These are phyloP conservation scores for Suillus ampliporus DNA, from an alignment of 768 basidiomycete genomes.

Conservation along the genomic window DNA sequence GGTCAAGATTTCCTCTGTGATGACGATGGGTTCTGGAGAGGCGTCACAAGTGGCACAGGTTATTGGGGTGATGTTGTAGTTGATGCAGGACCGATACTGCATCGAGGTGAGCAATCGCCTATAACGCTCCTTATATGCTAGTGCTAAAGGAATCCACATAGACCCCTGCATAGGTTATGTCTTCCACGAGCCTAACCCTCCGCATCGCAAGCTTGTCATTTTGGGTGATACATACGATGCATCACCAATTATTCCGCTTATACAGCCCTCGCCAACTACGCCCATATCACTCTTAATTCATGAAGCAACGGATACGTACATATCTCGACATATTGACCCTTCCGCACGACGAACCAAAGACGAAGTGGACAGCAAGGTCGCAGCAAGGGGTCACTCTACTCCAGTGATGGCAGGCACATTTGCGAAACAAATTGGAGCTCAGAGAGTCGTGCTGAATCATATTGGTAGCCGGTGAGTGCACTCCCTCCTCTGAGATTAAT, in stretches of 20 bases:
- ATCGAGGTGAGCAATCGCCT: constrained; percentile 60
- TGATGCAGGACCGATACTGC: constrained; percentile 76
- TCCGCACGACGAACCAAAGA: constrained; percentile 48
- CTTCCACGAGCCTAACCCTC: constrained; percentile 58
- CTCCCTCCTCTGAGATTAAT: not conserved
- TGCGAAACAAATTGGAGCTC: constrained; percentile 63
- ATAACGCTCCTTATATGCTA: constrained; percentile 3
- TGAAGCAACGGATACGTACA: constrained; percentile 80
- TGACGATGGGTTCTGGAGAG: constrained; percentile 68
- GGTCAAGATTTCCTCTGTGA: constrained; percentile 64
- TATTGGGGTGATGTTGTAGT: constrained; percentile 53
- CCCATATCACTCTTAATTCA: constrained; percentile 77
- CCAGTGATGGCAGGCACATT: constrained; percentile 81
- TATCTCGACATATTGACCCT: constrained; percentile 61
- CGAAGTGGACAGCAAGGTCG: constrained; percentile 53
- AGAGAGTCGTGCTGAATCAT: constrained; percentile 76
- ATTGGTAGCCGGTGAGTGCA: constrained; percentile 65
- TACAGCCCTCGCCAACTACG: constrained; percentile 38
- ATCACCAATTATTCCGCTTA: constrained; percentile 61
- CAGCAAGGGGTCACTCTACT: constrained; percentile 78
- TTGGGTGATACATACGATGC: constrained; percentile 82
- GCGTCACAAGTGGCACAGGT: constrained; percentile 49
- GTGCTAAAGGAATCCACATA: constrained; percentile 31
- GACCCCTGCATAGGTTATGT: constrained; percentile 85
- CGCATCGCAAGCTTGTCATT: constrained; percentile 69